Percentiles rank a stretch among this genome's conserved stretches.
Evolutionary conservation across 129 eudicot genomes (phyloP).

Genomic region (Centaurea solstitialis): DNA sequence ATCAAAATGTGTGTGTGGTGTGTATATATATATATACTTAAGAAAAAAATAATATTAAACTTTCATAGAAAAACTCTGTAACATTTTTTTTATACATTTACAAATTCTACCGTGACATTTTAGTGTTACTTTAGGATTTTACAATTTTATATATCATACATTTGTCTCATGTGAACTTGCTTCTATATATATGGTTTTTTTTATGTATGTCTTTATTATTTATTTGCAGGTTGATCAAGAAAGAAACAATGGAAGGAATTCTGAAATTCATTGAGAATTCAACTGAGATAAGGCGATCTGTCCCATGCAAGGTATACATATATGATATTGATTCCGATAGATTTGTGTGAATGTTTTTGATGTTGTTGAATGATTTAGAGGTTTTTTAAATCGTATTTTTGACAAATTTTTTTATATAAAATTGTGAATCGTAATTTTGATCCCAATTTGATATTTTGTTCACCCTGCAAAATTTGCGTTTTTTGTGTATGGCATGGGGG

Average conservation of each 20-base stretch:
- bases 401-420: too few relatives aligned
- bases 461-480: too few relatives aligned
- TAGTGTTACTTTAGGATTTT: too few relatives aligned
- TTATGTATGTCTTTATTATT: neutral
- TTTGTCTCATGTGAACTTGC: neutral
- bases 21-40: neutral
- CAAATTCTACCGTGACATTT: too few relatives aligned
- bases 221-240: conserved; percentile 24
- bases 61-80: too few relatives aligned
- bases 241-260: conserved; percentile 6
- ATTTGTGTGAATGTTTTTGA: neutral
- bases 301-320: conserved; percentile 50
- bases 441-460: neutral
- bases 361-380: conserved; percentile 8
- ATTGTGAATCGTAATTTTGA: neutral
- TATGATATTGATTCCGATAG: neutral
- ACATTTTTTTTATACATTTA: too few relatives aligned
- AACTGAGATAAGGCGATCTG: neutral
- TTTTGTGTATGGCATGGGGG: neutral
- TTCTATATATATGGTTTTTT: neutral
- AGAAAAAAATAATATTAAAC: too few relatives aligned
- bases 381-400: too few relatives aligned
- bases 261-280: conserved; percentile 11
- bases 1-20: neutral
- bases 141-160: too few relatives aligned